A percentile compares a stretch with the other conserved stretches of the same genome.
These are phyloP conservation scores for Ophiognomonia clavigignenti-juglandacearum DNA, from an alignment of 2,329 filamentous ascomycete genomes.

Conservation along the genomic window DNA sequence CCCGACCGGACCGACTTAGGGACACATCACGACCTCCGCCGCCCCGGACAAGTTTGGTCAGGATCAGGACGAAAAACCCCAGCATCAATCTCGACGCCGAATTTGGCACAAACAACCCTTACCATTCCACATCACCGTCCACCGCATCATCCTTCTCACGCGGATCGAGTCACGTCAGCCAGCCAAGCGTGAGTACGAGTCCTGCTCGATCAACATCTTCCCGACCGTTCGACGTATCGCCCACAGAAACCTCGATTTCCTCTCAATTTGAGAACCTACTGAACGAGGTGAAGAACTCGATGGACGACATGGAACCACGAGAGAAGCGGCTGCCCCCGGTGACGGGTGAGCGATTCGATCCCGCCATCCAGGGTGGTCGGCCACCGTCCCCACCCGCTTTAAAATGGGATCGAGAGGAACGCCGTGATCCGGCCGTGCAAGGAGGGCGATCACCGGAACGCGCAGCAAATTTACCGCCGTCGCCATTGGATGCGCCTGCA, in stretches of 20 bases:
- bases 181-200: constrained; percentile 56
- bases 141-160: constrained; percentile 60
- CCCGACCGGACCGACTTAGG: constrained; percentile 36
- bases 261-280: constrained; percentile 48
- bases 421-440: constrained; percentile 28
- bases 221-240: constrained; percentile 33
- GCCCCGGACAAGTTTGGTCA: constrained; percentile 45
- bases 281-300: constrained; percentile 50
- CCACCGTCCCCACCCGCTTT: constrained; percentile 12
- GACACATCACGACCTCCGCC: constrained; percentile 50
- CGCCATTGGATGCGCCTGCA: constrained; percentile 1
- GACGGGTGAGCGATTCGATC: constrained; percentile 25
- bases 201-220: constrained; percentile 39
- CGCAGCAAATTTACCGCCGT: constrained; percentile 8
- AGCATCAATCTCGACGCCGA: constrained; percentile 53
- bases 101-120: constrained; percentile 58
- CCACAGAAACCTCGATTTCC: not conserved
- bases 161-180: constrained; percentile 37
- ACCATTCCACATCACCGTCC: constrained; percentile 60
- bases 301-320: constrained; percentile 34
- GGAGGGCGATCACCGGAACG: constrained; percentile 1
- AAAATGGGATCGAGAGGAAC: constrained; percentile 12
- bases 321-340: constrained; percentile 20
- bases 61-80: constrained; percentile 35
- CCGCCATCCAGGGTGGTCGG: constrained; percentile 20